Conservation (phyloP, 129 eudicot genomes). For the Tanacetum coccineum region DNA sequence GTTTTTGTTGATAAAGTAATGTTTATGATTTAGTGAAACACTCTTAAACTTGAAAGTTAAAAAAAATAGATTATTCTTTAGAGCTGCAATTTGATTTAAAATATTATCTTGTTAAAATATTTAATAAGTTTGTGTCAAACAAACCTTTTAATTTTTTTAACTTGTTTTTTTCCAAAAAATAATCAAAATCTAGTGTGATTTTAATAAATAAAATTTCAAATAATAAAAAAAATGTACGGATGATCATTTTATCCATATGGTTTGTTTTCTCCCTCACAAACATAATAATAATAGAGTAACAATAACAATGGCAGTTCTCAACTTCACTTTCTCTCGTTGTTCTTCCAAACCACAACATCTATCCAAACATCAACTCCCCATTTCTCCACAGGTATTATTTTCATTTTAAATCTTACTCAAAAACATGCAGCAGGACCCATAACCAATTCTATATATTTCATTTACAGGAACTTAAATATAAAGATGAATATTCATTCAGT, state of each 20-base stretch:
- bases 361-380: slow-evolving; percentile 20
- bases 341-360: slow-evolving; percentile 41
- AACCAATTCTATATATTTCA: background rate
- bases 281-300: too few species aligned
- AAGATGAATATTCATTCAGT: slow-evolving; percentile 19
- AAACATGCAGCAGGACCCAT: background rate
- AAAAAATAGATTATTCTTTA: too few species aligned
- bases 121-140: too few species aligned
- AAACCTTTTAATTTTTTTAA: too few species aligned
- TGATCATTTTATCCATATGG: slow-evolving; percentile 23
- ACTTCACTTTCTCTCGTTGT: slow-evolving; percentile 42
- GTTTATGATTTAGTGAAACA: too few species aligned
- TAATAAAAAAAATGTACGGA: background rate
- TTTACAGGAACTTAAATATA: slow-evolving; percentile 23
- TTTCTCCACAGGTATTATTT: slow-evolving; percentile 25
- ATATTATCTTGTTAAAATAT: too few species aligned
- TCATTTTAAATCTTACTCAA: background rate
- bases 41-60: too few species aligned
- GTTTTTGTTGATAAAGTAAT: too few species aligned
- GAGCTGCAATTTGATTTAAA: too few species aligned
- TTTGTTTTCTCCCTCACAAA: slow-evolving; percentile 25
- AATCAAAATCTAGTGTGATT: too few species aligned
- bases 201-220: too few species aligned
- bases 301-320: slow-evolving; percentile 75
- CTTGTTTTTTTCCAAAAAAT: too few species aligned